phyloP scores from a whole-genome alignment of 1,284 basidiomycete genomes.

The Sanghuangporus weigelae region DNA sequence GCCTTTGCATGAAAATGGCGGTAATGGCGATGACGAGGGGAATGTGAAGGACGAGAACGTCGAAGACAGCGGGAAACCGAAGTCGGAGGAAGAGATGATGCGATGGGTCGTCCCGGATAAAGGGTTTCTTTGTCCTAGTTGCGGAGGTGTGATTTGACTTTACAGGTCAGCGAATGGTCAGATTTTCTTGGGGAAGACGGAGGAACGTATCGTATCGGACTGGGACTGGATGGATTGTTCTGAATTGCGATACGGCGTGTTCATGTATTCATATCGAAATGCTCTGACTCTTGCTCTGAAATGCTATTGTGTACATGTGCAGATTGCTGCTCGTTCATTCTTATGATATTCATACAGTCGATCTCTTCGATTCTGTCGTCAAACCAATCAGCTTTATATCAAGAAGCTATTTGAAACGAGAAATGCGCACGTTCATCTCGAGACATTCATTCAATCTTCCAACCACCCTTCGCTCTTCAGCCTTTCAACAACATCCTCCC shows the following conservation, averaged over 20 bases:
- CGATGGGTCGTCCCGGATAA: constrained; percentile 9
- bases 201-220: background rate
- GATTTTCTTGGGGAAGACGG: background rate
- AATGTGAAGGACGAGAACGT: background rate
- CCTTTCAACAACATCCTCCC: constrained; percentile 6
- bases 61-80: background rate
- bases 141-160: constrained; percentile 7
- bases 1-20: background rate
- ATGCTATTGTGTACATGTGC: background rate
- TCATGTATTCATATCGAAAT: background rate
- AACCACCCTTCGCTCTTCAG: constrained; percentile 8
- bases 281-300: too few species aligned
- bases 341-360: background rate
- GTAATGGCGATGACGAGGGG: background rate
- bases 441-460: background rate
- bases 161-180: background rate
- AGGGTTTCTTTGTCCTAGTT: constrained; percentile 8
- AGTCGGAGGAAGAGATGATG: background rate
- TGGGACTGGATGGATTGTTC: background rate
- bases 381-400: too few species aligned
- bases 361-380: background rate
- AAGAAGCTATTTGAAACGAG: too few species aligned
- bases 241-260: background rate
- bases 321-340: background rate
- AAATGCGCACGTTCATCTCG: background rate